Evolutionary conservation across 2,329 filamentous ascomycete genomes (phyloP), one percentile per base, ranked within the genome.

Genomic region (Hymenoscyphus linearis): DNA sequence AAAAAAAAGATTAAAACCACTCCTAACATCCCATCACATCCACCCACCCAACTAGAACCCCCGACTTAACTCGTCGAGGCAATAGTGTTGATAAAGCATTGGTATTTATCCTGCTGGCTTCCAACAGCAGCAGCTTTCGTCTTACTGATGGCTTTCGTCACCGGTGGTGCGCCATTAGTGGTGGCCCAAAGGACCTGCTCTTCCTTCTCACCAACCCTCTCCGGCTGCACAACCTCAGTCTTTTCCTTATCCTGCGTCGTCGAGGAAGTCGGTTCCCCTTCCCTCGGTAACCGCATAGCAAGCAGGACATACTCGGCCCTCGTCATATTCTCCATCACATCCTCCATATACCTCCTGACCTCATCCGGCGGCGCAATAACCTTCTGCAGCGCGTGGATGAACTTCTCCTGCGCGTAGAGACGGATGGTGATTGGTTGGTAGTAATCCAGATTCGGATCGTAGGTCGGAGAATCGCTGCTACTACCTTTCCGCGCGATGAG

Each of bases 391-490:
- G 84, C 80, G 64, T 89, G 86, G 4, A 89, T 76, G 63, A 85
- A 78, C 52, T 82, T 80, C 36, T 78, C 78, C 12, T 76, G 76
- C 0, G 84, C 78, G 60, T 80, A 80, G 26, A 89, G 73, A 18
- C 85, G 80, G 58, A 89, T 81, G 0, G 82, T 88, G 31, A 93
- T 81, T 1, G 90, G 89, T 67, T 93, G 88, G 71, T 91, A 93
- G 74, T 89, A 91, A 68, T 91, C 86, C 13, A 87, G 74, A 9
- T 78, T 76, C 0, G 83, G 83, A 64, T 88, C 83, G n/a, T 82
- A 83, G 60, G 82, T 80, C 61, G 85, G 84, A 67, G 67, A 70
- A 40, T 88, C 85, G 1, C 84, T 82, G n/a, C 78, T 79, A 67
- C 85, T 87, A 34, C 86, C 89, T 72, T 87, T 88, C 55, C 88